These are phyloP conservation scores for Beta corolliflora DNA, from an alignment of 179 eudicot genomes.

Conservation along the genomic window DNA sequence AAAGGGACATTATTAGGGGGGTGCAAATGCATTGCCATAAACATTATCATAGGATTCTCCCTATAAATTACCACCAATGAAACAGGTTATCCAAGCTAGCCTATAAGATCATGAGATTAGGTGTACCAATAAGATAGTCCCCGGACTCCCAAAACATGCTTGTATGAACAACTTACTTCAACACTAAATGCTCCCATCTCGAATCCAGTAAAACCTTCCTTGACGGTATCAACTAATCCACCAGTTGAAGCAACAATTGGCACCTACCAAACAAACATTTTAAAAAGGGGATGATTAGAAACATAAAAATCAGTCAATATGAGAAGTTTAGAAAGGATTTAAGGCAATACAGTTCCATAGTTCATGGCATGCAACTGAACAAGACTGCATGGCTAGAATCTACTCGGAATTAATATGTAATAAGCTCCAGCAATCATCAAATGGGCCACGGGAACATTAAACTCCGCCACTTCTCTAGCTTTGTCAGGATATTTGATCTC, in stretches of 20 bases:
- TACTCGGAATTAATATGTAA: constrained; percentile 79
- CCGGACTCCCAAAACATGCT: too few relatives aligned
- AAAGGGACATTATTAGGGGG: too few relatives aligned
- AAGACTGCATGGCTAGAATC: constrained; percentile 99
- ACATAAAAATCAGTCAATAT: neutral
- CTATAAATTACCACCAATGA: too few relatives aligned
- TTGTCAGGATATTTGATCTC: constrained; percentile 70
- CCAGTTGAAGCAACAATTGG: constrained; percentile 94
- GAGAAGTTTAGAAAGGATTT: neutral
- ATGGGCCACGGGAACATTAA: constrained; percentile 80
- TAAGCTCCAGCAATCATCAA: constrained; percentile 91
- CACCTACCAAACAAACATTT: constrained; percentile 45
- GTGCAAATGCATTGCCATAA: too few relatives aligned
- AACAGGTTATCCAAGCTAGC: too few relatives aligned
- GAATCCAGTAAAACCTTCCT: constrained; percentile 91
- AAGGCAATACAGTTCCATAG: constrained; percentile 71
- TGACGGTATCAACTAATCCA: constrained; percentile 88
- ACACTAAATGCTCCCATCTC: constrained; percentile 91
- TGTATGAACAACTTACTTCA: constrained; percentile 47
- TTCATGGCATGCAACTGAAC: constrained; percentile 95
- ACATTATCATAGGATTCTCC: too few relatives aligned
- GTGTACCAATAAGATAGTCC: too few relatives aligned
- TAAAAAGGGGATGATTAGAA: neutral
- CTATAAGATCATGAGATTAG: too few relatives aligned
- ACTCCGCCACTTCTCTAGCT: constrained; percentile 87